A percentile compares a stretch with the other conserved stretches of the same genome.
These are phyloP conservation scores for Stygiomarasmius scandens DNA, from an alignment of 1,284 basidiomycete species.

Conservation along the genomic window DNA sequence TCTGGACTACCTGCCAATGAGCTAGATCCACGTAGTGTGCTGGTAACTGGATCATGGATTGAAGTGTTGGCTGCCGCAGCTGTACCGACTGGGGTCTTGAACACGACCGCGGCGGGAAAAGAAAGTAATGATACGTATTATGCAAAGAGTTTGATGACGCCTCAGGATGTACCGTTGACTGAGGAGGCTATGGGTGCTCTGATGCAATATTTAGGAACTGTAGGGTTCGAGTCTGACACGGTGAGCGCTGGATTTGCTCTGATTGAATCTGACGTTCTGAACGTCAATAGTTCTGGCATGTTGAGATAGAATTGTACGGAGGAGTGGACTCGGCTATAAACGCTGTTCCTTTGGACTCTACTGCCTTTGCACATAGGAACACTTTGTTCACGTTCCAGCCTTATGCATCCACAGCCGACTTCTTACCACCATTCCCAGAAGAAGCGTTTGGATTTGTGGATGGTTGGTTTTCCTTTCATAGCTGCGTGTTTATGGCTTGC, in stretches of 20 bases:
- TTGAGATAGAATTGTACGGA: constrained; percentile 45
- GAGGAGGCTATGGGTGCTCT: constrained; percentile 31
- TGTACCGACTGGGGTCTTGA: constrained; percentile 17
- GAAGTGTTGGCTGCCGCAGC: constrained; percentile 13
- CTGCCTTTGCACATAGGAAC: constrained; percentile 41
- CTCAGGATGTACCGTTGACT: constrained; percentile 33
- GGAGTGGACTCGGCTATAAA: constrained; percentile 44
- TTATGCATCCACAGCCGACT: constrained; percentile 37
- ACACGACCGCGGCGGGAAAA: constrained; percentile 35
- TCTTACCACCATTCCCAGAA: constrained; percentile 36
- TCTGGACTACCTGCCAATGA: constrained; percentile 6
- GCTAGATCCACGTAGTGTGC: background rate
- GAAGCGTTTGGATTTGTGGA: constrained; percentile 39
- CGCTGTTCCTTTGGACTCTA: constrained; percentile 33
- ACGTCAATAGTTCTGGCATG: constrained; percentile 45
- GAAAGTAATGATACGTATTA: constrained; percentile 45
- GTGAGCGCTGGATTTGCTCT: no score
- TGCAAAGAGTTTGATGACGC: constrained; percentile 47
- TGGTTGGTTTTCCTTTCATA: constrained; percentile 10
- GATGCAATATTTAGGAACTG: constrained; percentile 35
- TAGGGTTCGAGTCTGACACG: constrained; percentile 31
- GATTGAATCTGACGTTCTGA: no score
- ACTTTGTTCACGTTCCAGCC: constrained; percentile 44
- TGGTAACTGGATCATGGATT: constrained; percentile 16
- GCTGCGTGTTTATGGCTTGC: no score